phyloP scores from a whole-genome alignment of 1,139 yeast genomes.

The Pichia sp. region DNA sequence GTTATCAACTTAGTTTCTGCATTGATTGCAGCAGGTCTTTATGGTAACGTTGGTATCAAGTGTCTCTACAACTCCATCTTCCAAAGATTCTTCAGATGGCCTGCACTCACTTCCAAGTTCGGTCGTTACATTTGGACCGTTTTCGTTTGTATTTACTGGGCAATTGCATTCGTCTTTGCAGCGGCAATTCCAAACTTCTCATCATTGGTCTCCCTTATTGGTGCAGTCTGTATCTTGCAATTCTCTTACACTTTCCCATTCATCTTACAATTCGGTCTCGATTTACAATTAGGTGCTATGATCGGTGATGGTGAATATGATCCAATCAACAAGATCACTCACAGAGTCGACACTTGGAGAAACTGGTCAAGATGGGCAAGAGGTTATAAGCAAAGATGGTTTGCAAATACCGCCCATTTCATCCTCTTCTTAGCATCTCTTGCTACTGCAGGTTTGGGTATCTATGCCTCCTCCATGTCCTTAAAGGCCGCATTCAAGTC shows the following conservation, averaged over 20 bases:
- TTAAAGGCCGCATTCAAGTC: constrained; percentile 14
- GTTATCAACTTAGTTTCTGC: constrained; percentile 33
- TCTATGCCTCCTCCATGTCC: constrained; percentile 26
- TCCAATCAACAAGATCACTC: constrained; percentile 26
- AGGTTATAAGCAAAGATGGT: constrained; percentile 11
- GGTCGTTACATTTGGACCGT: constrained; percentile 33
- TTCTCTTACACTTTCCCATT: constrained; percentile 42
- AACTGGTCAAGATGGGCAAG: constrained; percentile 29
- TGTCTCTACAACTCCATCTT: constrained; percentile 34
- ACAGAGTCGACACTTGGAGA: constrained; percentile 30
- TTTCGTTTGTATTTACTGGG: constrained; percentile 35
- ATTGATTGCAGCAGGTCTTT: constrained; percentile 37
- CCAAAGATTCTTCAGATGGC: constrained; percentile 29
- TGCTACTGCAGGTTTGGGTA: constrained; percentile 33
- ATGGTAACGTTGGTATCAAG: constrained; percentile 39
- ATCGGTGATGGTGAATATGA: constrained; percentile 28
- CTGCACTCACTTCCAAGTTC: constrained; percentile 26
- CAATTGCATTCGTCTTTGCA: constrained; percentile 38
- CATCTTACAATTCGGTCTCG: constrained; percentile 30
- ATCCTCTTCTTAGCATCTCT: constrained; percentile 32
- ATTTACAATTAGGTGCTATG: constrained; percentile 31
- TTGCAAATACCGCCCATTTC: constrained; percentile 24
- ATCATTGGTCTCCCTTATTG: constrained; percentile 41
- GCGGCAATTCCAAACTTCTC: constrained; percentile 49
- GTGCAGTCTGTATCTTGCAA: constrained; percentile 42